A percentile compares a stretch with the other conserved stretches of the same genome.
These are phyloP conservation scores for Symmetrospora coprosmae DNA, from an alignment of 768 basidiomycete genomes.

Conservation along the genomic window DNA sequence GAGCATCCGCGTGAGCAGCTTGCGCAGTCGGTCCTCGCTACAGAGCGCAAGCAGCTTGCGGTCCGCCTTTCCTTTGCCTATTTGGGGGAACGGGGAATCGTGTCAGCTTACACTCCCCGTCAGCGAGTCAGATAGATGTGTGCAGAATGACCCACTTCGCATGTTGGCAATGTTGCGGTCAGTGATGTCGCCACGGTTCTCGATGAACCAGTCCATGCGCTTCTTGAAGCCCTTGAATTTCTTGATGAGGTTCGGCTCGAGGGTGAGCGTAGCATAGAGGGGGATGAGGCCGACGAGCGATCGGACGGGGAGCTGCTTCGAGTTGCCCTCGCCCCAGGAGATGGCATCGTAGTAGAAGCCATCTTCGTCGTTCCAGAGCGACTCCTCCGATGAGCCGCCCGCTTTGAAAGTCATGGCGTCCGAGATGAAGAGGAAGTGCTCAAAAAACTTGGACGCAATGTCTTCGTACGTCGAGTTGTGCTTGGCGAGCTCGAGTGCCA, in stretches of 20 bases:
- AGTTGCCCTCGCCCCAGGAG: constrained; percentile 41
- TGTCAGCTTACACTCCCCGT: background rate
- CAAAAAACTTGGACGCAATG: constrained; percentile 95
- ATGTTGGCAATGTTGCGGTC: constrained; percentile 92
- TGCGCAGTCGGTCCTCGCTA: constrained; percentile 73
- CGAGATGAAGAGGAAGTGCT: constrained; percentile 88
- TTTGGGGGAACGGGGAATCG: background rate
- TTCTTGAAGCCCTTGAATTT: constrained; percentile 97
- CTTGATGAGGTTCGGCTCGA: constrained; percentile 77
- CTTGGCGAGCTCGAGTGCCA: constrained; percentile 92
- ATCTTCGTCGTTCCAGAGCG: constrained; percentile 90
- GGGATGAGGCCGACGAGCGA: constrained; percentile 96
- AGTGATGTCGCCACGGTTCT: constrained; percentile 76
- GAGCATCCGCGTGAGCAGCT: constrained; percentile 87
- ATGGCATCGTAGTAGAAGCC: constrained; percentile 90
- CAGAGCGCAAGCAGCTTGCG: constrained; percentile 76
- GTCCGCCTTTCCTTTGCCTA: constrained; percentile 61
- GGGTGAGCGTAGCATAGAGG: constrained; percentile 80
- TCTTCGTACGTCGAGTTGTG: constrained; percentile 97
- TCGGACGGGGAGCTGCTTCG: constrained; percentile 82
- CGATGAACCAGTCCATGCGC: constrained; percentile 95
- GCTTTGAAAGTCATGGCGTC: constrained; percentile 88
- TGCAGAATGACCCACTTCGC: constrained; percentile 46
- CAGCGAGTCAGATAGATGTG: background rate
- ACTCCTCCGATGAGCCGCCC: constrained; percentile 56